A percentile compares a stretch with the other conserved stretches of the same genome.
These are phyloP conservation scores for Podila verticillata DNA, from an alignment of 192 early-diverging fungal genomes.

Conservation along the genomic window DNA sequence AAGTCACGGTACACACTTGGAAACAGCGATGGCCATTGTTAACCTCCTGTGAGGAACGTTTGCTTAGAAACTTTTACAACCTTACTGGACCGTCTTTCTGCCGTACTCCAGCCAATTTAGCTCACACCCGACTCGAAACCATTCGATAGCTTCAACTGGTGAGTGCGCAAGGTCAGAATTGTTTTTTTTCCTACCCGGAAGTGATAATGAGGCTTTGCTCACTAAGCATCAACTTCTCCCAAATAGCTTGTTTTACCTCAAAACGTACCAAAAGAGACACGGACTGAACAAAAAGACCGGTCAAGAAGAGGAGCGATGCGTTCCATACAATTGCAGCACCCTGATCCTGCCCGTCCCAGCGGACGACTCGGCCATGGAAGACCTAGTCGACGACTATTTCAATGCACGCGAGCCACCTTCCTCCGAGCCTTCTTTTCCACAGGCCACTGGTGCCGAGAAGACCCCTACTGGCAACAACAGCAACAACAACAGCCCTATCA, in stretches of 20 bases:
- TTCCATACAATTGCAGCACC: constrained; percentile 60
- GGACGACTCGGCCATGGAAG: constrained; percentile 60
- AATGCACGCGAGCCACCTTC: constrained; percentile 19
- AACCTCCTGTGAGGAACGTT: background rate
- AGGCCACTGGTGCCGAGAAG: background rate
- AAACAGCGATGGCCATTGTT: background rate
- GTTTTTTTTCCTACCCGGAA: background rate
- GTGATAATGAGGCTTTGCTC: background rate
- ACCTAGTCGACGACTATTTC: constrained; percentile 69
- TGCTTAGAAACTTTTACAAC: background rate
- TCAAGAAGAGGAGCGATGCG: constrained; percentile 34
- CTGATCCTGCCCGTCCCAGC: constrained; percentile 59
- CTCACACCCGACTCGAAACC: constrained; percentile 17
- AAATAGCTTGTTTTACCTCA: constrained; percentile 60
- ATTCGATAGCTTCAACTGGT: constrained; percentile 45
- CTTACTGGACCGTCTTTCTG: constrained; percentile 65
- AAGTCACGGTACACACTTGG: background rate
- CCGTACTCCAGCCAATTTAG: constrained; percentile 60
- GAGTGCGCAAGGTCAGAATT: background rate
- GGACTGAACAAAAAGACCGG: constrained; percentile 52
- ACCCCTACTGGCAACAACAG: background rate
- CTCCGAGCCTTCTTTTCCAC: background rate
- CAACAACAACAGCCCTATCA: constrained; percentile 49
- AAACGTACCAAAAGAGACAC: constrained; percentile 51
- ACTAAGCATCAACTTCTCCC: background rate